Evolutionary conservation across 805 yeast genomes (phyloP), one percentile per base, ranked within the genome.

Genomic region (Brettanomyces anomalus): DNA sequence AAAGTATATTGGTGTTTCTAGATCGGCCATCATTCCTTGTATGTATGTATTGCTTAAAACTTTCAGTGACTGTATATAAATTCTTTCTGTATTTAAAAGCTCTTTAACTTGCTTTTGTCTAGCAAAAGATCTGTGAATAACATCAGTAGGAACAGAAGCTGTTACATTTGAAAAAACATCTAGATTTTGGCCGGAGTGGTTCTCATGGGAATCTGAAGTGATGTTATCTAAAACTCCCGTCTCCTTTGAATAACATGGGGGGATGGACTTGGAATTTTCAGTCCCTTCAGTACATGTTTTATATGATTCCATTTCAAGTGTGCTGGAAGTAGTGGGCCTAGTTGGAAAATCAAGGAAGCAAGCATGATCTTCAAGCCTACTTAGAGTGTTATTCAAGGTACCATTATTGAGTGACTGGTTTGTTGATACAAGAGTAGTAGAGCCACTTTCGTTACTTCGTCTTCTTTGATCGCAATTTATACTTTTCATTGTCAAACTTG

Each of bases 81-180:
- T 59, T 20, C 61, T 64, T 49, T 77, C 84, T 11, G 76, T 74
- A 13, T 64, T 65, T 0, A 71, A 42, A 4, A 77, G 52, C 51
- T 77, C 84, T 43, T 71, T 57, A 21, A 61, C 49, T 42, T 56
- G 62, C 38, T 59, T 58, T 31, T 52, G 54, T 38, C 63, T 45
- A 3, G 54, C 44, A 43, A 55, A 58, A 3, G 55, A 49, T 18
- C 41, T 19, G 8, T 18, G 15, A 17, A 38, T 38, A n/a, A 11
- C 13, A 14, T 20, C 39, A 36, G 8, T 36, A n/a, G 30, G 15
- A 8, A 31, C 10, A 6, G 39, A 14, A 24, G 21, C n/a, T 36
- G 10, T 16, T 7, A 13, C 35, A 13, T 14, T 33, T 33, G 18
- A 8, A 13, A 13, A 7, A 15, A 33, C 18, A 8, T 7, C 8